These are phyloP conservation scores for Rosa rugosa DNA, from an alignment of 306 rosid species.

Conservation along the genomic window DNA sequence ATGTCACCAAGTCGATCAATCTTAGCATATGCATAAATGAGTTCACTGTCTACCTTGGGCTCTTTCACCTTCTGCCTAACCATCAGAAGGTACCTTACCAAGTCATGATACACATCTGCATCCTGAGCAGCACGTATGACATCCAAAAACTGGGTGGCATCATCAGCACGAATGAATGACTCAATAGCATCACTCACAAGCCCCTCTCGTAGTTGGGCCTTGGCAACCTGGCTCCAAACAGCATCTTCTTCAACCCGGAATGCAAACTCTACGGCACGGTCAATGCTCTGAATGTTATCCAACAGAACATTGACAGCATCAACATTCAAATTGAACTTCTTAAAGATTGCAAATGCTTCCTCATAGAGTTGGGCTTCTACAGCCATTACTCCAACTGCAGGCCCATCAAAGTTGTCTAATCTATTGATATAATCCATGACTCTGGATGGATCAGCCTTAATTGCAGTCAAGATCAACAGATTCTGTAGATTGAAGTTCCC, in stretches of 20 bases:
- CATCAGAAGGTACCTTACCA: constrained; percentile 93
- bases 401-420: constrained; percentile 96
- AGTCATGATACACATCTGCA: constrained; percentile 75
- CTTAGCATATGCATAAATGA: constrained; percentile 97
- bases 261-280: constrained; percentile 97
- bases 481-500: constrained; percentile 98
- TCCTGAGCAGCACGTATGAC: constrained; percentile 87
- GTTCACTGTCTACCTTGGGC: constrained; percentile 98
- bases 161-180: constrained; percentile 95
- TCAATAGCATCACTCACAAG: constrained; percentile 95
- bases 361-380: constrained; percentile 87
- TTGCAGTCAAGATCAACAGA: constrained; percentile 90
- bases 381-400: constrained; percentile 97
- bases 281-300: constrained; percentile 80
- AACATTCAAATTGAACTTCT: constrained; percentile 93
- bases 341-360: constrained; percentile 93
- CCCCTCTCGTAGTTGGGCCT: constrained; percentile 93
- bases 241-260: constrained; percentile 98
- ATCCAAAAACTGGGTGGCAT: constrained; percentile 88
- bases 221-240: constrained; percentile 99
- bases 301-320: constrained; percentile 95
- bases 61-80: constrained; percentile 93
- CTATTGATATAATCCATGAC: constrained; percentile 97
- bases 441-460: constrained; percentile 94
- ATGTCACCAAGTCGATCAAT: constrained; percentile 90